These are phyloP conservation scores for Magnusiomyces suaveolens DNA, from an alignment of 1,139 yeast genomes.

Conservation along the genomic window DNA sequence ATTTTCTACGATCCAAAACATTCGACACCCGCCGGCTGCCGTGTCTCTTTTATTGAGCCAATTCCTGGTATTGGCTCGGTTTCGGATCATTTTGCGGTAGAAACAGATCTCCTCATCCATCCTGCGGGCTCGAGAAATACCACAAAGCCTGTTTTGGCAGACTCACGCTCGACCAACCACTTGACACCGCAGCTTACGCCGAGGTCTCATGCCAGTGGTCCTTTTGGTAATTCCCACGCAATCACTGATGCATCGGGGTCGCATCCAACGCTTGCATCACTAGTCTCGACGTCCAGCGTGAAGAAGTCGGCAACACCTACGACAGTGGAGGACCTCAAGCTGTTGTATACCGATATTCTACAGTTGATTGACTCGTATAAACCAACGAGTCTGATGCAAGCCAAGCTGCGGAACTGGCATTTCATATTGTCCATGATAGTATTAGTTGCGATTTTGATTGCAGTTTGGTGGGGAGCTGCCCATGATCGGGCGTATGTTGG, in stretches of 20 bases:
- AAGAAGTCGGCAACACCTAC: background rate
- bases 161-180: slow-evolving; percentile 3
- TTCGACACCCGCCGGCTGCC: slow-evolving; percentile 48
- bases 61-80: slow-evolving; percentile 57
- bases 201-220: slow-evolving; percentile 1
- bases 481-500: slow-evolving; percentile 43
- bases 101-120: slow-evolving; percentile 39
- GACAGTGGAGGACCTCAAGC: slow-evolving; percentile 9
- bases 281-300: background rate
- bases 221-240: slow-evolving; percentile 2
- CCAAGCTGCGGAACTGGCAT: slow-evolving; percentile 55
- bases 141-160: slow-evolving; percentile 1
- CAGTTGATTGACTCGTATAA: slow-evolving; percentile 48
- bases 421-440: slow-evolving; percentile 47
- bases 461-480: slow-evolving; percentile 51
- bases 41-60: slow-evolving; percentile 62
- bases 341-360: slow-evolving; percentile 48
- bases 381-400: slow-evolving; percentile 49
- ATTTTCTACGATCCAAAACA: slow-evolving; percentile 58
- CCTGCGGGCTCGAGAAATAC: slow-evolving; percentile 18
- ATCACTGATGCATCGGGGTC: background rate
- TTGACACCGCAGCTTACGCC: background rate
- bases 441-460: slow-evolving; percentile 45
- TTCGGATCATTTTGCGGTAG: slow-evolving; percentile 90
- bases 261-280: background rate